Evolutionary conservation across 2,329 filamentous ascomycete species (phyloP).

Genomic region (Trichoderma sp.): DNA sequence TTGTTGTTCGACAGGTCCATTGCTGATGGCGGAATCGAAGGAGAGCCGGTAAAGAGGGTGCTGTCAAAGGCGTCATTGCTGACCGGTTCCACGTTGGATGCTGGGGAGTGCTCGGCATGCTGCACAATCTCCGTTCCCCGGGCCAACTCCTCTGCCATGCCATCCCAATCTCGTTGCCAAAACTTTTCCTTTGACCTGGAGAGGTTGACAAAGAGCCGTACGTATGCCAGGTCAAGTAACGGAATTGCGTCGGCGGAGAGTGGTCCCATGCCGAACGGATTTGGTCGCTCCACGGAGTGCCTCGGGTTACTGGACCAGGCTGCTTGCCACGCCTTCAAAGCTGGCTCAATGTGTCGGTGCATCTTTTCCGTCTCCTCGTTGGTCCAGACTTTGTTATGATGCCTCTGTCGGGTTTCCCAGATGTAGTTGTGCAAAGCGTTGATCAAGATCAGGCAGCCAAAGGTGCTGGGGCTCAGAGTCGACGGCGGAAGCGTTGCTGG

Average conservation of each 20-base stretch:
- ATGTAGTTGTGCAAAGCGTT: constrained; percentile 97
- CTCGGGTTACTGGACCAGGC: constrained; percentile 87
- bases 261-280: constrained; percentile 78
- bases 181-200: constrained; percentile 89
- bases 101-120: constrained; percentile 65
- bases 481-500: constrained; percentile 53
- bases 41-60: constrained; percentile 54
- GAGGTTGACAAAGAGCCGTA: constrained; percentile 91
- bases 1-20: constrained; percentile 52
- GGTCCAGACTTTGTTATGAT: constrained; percentile 87
- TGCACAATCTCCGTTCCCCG: constrained; percentile 74
- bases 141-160: constrained; percentile 84
- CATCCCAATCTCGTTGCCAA: constrained; percentile 91
- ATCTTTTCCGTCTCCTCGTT: constrained; percentile 91
- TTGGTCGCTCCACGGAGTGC: constrained; percentile 81
- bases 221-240: constrained; percentile 86
- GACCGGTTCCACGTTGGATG: constrained; percentile 49
- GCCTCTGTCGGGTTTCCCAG: constrained; percentile 92
- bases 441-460: constrained; percentile 88
- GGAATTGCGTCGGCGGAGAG: constrained; percentile 90
- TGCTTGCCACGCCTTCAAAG: constrained; percentile 88
- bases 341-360: constrained; percentile 93
- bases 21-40: constrained; percentile 51
- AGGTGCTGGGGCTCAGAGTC: constrained; percentile 80
- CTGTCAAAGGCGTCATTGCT: constrained; percentile 50